Evolutionary conservation across 192 early-diverging fungal species (phyloP), one percentile per base, ranked within the genome.

Genomic region (Entomortierella beljakovae): DNA sequence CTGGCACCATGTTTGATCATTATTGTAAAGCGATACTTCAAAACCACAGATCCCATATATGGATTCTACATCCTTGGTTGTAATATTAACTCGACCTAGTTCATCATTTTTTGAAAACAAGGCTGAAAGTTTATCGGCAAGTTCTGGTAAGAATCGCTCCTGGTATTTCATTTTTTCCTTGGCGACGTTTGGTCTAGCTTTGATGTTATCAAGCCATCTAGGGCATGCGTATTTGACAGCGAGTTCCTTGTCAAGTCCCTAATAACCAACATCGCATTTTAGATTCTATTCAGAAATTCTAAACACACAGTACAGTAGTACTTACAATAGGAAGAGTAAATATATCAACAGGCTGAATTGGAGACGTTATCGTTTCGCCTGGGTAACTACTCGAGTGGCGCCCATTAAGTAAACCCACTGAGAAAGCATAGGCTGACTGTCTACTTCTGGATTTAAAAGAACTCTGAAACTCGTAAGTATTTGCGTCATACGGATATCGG

Each of bases 211-310:
- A 1, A 58, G 23, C 75, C 75, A 79, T 22, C 75, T 49, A 8
- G 75, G 75, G 35, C 75, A 79, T 15, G 75, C 61, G 40, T 70
- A 79, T 57, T 79, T 79, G 31, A 79, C 57, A 8, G 75, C 75
- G 43, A 79, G 10, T 49, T 79, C 75, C 46, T 59, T 49, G 26
- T 79, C 75, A 18, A 65, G 18, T 13, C 67, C 67, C 75, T 79
- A 28, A 38, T 8, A 49, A 62, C 5, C 6, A 29, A 20, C 2
- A 38, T n/a, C n/a, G n/a, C n/a, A n/a, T n/a, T n/a, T n/a, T n/a
- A n/a, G n/a, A n/a, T n/a, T n/a, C n/a, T n/a, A n/a, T n/a, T n/a
- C n/a, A n/a, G n/a, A n/a, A n/a, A n/a, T n/a, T n/a, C n/a, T n/a
- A n/a, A n/a, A n/a, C n/a, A n/a, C n/a, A n/a, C n/a, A n/a, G n/a